phyloP scores from a whole-genome alignment of 768 basidiomycete genomes.

The Mycena epipterygia region DNA sequence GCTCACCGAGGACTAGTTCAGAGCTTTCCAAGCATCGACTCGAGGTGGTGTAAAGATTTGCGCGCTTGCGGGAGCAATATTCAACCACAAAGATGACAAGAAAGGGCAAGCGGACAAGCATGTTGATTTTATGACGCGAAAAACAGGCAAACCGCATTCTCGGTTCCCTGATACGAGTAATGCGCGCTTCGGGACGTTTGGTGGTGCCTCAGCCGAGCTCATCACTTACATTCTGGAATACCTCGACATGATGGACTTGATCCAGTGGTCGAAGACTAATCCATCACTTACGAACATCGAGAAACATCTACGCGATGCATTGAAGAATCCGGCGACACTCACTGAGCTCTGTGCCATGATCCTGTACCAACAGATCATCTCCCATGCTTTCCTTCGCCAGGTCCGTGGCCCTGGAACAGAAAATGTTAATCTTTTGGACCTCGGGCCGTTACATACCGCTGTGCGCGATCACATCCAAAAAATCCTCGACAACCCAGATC shows the following conservation, averaged over 20 bases:
- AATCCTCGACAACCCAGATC: not conserved
- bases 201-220: not conserved
- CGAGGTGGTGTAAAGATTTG: slow-evolving; percentile 38
- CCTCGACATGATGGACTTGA: slow-evolving; percentile 28
- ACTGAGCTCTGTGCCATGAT: slow-evolving; percentile 34
- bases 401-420: slow-evolving; percentile 19
- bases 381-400: slow-evolving; percentile 36
- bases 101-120: slow-evolving; percentile 36
- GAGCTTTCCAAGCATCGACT: slow-evolving; percentile 22
- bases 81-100: slow-evolving; percentile 43
- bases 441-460: slow-evolving; percentile 4
- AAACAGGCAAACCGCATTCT: not conserved
- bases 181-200: not conserved
- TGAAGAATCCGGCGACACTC: slow-evolving; percentile 31
- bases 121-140: slow-evolving; percentile 2
- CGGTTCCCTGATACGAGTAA: not conserved
- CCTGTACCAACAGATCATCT: slow-evolving; percentile 29
- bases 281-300: slow-evolving; percentile 39
- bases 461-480: not conserved
- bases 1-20: slow-evolving; percentile 3
- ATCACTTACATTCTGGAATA: not conserved
- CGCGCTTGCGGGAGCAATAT: slow-evolving; percentile 34
- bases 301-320: slow-evolving; percentile 35
- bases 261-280: slow-evolving; percentile 36
- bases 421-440: slow-evolving; percentile 5